A percentile compares a stretch with the other conserved stretches of the same genome.
Evolutionary conservation across 202 grass and related monocot species (phyloP).

Genomic region (Panicum hallii): DNA sequence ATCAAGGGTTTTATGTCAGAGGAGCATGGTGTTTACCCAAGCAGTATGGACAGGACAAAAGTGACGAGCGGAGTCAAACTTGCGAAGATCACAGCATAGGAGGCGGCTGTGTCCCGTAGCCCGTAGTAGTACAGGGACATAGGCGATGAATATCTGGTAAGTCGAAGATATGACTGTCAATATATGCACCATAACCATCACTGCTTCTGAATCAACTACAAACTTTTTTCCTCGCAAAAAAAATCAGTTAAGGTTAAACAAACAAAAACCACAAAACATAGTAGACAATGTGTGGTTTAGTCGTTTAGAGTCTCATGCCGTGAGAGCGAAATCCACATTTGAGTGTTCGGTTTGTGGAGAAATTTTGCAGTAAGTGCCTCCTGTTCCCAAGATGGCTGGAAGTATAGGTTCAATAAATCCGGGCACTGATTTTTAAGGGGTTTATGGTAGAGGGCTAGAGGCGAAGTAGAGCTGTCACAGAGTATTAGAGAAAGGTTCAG

Average conservation of each 20-base stretch:
- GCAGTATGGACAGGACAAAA: background rate
- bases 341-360: background rate
- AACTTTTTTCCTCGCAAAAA: background rate
- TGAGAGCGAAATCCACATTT: background rate
- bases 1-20: background rate
- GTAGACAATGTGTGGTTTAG: background rate
- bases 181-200: background rate
- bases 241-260: background rate
- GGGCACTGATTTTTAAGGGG: background rate
- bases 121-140: background rate
- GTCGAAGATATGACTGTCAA: background rate
- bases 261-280: background rate
- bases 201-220: background rate
- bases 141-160: background rate
- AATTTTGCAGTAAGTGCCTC: background rate
- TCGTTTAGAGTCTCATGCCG: background rate
- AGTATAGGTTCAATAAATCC: background rate
- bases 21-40: background rate
- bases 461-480: background rate
- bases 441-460: no score
- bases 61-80: background rate
- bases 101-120: background rate
- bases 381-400: background rate
- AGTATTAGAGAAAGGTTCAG: background rate
- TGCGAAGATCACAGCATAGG: background rate